Percentiles rank a stretch among this genome's conserved stretches.
Evolutionary conservation across 495 filamentous ascomycete genomes (phyloP).

Genomic region (Platismatia glauca): DNA sequence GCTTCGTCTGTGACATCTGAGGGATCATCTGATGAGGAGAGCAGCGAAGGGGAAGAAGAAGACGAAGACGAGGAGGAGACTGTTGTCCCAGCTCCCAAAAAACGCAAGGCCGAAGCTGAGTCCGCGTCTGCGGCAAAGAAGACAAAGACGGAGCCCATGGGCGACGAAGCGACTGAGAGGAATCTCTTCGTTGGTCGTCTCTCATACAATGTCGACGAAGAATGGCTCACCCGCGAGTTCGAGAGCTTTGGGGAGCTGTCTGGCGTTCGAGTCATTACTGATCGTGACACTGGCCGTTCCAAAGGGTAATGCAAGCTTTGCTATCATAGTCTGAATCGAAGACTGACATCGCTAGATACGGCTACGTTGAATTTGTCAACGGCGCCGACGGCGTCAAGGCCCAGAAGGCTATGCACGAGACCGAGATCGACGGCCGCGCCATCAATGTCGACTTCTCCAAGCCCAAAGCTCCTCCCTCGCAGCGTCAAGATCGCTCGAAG

Average conservation of each 20-base stretch:
- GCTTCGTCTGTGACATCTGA: constrained; percentile 31
- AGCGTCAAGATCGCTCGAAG: constrained; percentile 49
- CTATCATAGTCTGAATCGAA: background rate
- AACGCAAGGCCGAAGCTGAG: constrained; percentile 79
- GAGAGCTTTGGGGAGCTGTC: constrained; percentile 69
- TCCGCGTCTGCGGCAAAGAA: constrained; percentile 64
- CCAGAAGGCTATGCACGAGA: constrained; percentile 67
- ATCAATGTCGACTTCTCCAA: constrained; percentile 86
- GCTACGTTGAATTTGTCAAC: constrained; percentile 84
- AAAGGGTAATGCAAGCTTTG: constrained; percentile 51
- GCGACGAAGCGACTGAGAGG: constrained; percentile 49
- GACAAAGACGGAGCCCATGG: constrained; percentile 55
- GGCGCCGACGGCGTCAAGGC: constrained; percentile 65
- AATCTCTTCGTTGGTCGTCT: constrained; percentile 91
- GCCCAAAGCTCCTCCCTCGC: constrained; percentile 52
- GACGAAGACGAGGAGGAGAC: constrained; percentile 36
- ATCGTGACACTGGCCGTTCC: constrained; percentile 73
- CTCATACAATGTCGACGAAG: constrained; percentile 91
- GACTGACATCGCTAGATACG: constrained; percentile 53
- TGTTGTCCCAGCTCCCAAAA: constrained; percentile 52
- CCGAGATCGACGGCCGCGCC: constrained; percentile 71
- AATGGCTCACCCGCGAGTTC: constrained; percentile 81
- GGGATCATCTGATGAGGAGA: constrained; percentile 46
- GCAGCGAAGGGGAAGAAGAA: no score
- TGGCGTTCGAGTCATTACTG: constrained; percentile 71